Base-by-base conservation (phyloP, 2,329 filamentous ascomycete genomes). In the Neobulgaria alba region DNA sequence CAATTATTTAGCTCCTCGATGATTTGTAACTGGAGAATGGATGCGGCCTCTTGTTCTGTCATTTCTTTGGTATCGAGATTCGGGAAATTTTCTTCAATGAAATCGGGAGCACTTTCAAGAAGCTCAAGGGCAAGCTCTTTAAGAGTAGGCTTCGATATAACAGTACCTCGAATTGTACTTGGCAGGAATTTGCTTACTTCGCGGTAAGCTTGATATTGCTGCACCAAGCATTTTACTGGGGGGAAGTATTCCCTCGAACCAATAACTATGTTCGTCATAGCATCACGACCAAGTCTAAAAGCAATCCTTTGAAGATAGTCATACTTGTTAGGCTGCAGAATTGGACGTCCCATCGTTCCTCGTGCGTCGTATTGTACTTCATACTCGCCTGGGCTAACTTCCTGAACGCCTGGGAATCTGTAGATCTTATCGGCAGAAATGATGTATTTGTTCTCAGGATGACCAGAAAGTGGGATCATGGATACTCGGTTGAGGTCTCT, bases 361-460 rank as follows among this genome's bases (percentile, higher is more conserved):
- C 29, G n/a, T 0, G 33, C 26, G 31, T 54, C 41, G 29, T 56
- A 57, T 15, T 36, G 43, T 2, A 55, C 52, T 16, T 40, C 42
- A 2, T 45, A 37, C 19, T 40, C 35, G 4, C 39, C 36, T 10
- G 23, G 36, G 1, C 16, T 5, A 10, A 36, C 31, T 4, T 10
- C 4, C 2, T 17, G 32, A 2, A 52, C 39, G 7, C 45, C 43
- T 10, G 37, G 20, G 3, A 43, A 45, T 1, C 2, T 19, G 31
- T 3, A 10, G 31, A 10, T 40, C 19, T 21, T 32, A 1, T 41
- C 33, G 33, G 32, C 31, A 5, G 44, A 46, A 0, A 39, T 18
- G 3, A 54, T 43, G 36, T 52, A 56, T 33, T 50, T 54, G 23
- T 54, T 55, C 29, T 57, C 55, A 15, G 55, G 55, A 32, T 55